phyloP scores from a whole-genome alignment of 202 grass and related monocot genomes.

The Bolboschoenoplectus hybrid region DNA sequence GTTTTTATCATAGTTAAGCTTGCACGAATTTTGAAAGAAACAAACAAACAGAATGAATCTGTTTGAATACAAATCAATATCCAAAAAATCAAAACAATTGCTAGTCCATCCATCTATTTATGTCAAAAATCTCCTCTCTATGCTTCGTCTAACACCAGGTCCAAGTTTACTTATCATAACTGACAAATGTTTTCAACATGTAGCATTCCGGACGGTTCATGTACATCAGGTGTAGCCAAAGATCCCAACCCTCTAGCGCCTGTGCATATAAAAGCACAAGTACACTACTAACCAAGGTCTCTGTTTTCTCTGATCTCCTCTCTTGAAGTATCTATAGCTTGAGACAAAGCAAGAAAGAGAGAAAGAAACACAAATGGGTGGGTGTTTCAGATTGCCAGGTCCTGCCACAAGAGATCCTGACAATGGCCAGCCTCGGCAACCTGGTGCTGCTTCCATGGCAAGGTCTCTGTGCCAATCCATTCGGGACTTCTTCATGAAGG shows the following conservation, averaged over 20 bases:
- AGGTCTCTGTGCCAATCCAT: conserved; percentile 8
- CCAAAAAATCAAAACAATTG: too few species aligned
- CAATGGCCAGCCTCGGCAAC: neutral
- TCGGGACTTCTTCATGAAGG: neutral
- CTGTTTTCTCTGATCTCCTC: neutral
- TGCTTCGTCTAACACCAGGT: neutral
- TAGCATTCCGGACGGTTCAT: neutral
- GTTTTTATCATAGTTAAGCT: too few species aligned
- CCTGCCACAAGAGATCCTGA: neutral
- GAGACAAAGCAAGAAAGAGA: neutral
- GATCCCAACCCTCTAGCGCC: neutral
- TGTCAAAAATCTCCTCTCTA: too few species aligned
- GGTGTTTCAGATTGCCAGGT: neutral
- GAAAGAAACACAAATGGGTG: conserved; percentile 29
- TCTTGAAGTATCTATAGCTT: neutral
- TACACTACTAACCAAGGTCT: neutral
- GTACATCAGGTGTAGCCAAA: neutral
- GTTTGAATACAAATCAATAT: too few species aligned
- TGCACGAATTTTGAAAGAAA: too few species aligned
- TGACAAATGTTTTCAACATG: neutral
- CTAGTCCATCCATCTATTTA: too few species aligned
- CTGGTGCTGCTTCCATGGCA: neutral
- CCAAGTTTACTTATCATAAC: neutral
- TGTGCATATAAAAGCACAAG: neutral
- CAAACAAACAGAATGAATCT: too few species aligned